These are phyloP conservation scores for Fraxinus latifolia DNA, from an alignment of 305 asterid genomes.

Conservation along the genomic window DNA sequence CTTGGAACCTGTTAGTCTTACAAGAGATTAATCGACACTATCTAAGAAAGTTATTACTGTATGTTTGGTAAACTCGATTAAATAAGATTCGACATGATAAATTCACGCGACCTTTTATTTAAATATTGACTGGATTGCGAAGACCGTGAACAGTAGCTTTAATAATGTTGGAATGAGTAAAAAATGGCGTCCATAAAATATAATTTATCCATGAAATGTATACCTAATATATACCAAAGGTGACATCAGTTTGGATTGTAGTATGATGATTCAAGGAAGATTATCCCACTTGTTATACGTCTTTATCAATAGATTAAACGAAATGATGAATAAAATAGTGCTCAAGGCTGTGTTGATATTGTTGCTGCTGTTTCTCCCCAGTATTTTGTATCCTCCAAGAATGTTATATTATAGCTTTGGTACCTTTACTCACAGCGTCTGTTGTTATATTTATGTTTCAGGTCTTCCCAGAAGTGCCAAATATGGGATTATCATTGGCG, in stretches of 20 bases:
- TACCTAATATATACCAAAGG: too few species aligned
- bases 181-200: not conserved
- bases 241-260: not conserved
- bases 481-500: conserved; percentile 49
- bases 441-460: conserved; percentile 6
- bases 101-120: not conserved
- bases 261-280: not conserved
- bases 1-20: not conserved
- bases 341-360: not conserved
- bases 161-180: not conserved
- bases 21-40: not conserved
- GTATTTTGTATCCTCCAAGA: not conserved
- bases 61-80: not conserved
- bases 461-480: conserved; percentile 64
- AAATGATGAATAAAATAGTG: not conserved
- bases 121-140: not conserved
- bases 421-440: not conserved
- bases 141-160: not conserved
- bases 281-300: not conserved
- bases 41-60: not conserved
- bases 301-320: not conserved
- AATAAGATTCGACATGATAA: not conserved
- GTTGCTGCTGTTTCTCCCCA: not conserved
- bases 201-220: not conserved
- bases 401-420: not conserved